Evolutionary conservation across 257 asterid species (phyloP).

Genomic region (Cruciata laevipes): DNA sequence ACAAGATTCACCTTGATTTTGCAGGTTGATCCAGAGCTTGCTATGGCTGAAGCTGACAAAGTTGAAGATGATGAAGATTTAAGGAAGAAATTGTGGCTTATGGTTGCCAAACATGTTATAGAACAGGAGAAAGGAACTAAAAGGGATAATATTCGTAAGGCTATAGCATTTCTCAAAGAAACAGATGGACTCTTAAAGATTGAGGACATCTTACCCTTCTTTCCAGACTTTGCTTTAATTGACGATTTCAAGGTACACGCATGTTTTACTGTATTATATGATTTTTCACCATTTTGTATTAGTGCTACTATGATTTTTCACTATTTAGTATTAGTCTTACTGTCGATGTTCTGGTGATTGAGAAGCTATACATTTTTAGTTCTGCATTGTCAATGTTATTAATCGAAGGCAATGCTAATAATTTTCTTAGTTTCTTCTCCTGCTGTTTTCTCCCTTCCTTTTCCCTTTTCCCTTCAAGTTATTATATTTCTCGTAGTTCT

Average conservation of each 20-base stretch:
- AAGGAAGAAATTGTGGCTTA: conserved; percentile 94
- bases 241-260: conserved; percentile 84
- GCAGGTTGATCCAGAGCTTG: conserved; percentile 95
- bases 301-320: not conserved
- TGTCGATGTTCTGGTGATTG: not conserved
- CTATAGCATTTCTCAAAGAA: conserved; percentile 97
- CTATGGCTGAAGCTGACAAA: conserved; percentile 99
- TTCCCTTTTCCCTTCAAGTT: not conserved
- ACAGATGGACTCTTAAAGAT: conserved; percentile 94
- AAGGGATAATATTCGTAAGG: conserved; percentile 95
- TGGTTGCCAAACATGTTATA: conserved; percentile 96
- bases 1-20: conserved; percentile 13
- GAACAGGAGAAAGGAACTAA: conserved; percentile 95
- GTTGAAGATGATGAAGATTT: conserved; percentile 98
- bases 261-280: not conserved
- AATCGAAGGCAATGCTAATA: not conserved
- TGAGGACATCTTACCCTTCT: conserved; percentile 94
- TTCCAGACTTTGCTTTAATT: conserved; percentile 90
- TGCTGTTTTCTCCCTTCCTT: not conserved
- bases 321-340: not conserved
- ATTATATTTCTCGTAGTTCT: not conserved
- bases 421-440: not conserved
- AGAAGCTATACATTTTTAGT: not conserved
- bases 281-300: not conserved
- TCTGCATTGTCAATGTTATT: not conserved